Percentiles rank a stretch among this genome's conserved stretches.
Evolutionary conservation across 1,284 basidiomycete species (phyloP).

Genomic region (Phlebopus sp.): DNA sequence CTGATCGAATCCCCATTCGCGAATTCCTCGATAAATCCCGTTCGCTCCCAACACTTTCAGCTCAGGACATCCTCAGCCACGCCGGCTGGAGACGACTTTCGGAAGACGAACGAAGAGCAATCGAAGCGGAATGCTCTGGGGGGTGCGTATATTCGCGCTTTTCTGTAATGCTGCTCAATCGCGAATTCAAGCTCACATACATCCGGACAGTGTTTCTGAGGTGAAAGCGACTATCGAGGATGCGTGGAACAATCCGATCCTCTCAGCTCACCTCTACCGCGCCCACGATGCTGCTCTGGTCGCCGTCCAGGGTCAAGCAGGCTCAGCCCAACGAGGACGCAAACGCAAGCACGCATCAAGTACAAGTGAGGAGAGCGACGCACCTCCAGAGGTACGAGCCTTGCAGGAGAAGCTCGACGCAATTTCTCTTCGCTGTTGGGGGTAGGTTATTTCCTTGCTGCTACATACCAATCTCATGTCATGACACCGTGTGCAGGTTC

Average conservation of each 20-base stretch:
- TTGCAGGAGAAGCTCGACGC: slow-evolving; percentile 49
- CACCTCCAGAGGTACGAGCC: slow-evolving; percentile 40
- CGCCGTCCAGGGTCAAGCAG: slow-evolving; percentile 41
- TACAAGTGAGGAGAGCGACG: slow-evolving; percentile 27
- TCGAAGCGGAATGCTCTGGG: slow-evolving; percentile 39
- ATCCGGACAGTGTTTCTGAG: slow-evolving; percentile 49
- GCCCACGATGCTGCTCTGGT: slow-evolving; percentile 50
- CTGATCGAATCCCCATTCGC: slow-evolving; percentile 44
- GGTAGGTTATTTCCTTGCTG: slow-evolving; percentile 34
- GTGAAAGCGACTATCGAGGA: slow-evolving; percentile 45
- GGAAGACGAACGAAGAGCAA: slow-evolving; percentile 23
- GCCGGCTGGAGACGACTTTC: slow-evolving; percentile 25
- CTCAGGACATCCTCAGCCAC: slow-evolving; percentile 15
- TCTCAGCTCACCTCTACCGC: slow-evolving; percentile 55
- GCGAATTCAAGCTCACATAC: not conserved
- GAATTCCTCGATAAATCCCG: slow-evolving; percentile 38
- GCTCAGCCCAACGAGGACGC: slow-evolving; percentile 36
- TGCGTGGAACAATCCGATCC: slow-evolving; percentile 52
- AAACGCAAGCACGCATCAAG: slow-evolving; percentile 43
- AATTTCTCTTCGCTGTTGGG: slow-evolving; percentile 55
- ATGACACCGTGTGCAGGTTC: slow-evolving; percentile 39
- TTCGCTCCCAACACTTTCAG: slow-evolving; percentile 12
- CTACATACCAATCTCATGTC: not conserved
- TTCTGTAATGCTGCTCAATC: not conserved
- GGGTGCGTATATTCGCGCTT: slow-evolving; percentile 31